These are phyloP conservation scores for Fusarium nisikadoi DNA, from an alignment of 2,329 filamentous ascomycete species.

Conservation along the genomic window DNA sequence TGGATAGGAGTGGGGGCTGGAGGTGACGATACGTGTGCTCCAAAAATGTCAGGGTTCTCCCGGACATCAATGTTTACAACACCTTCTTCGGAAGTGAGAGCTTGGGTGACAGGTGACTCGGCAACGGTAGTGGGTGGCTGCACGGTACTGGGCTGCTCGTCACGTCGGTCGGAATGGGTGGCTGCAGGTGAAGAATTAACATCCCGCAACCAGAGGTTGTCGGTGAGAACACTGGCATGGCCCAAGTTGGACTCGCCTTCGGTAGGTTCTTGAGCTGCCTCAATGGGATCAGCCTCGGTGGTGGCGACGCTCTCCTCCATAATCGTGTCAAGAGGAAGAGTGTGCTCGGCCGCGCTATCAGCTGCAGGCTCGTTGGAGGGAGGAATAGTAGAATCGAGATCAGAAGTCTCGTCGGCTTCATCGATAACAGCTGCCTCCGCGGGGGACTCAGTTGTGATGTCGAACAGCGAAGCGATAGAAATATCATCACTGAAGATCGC, in stretches of 20 bases:
- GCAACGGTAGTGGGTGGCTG: not conserved
- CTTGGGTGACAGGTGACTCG: not conserved
- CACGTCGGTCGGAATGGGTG: not conserved
- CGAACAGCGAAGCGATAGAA: conserved; percentile 16
- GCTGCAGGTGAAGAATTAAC: not conserved
- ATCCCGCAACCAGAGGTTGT: not conserved
- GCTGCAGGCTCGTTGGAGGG: not conserved
- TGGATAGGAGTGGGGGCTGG: conserved; percentile 36
- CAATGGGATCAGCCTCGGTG: not conserved
- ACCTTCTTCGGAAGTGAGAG: conserved; percentile 27
- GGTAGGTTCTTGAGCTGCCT: not conserved
- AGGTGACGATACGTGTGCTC: conserved; percentile 29
- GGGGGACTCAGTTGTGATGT: not conserved
- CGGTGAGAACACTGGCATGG: not conserved
- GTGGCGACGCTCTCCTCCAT: not conserved
- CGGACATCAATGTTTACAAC: conserved; percentile 51
- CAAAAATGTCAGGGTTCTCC: conserved; percentile 51
- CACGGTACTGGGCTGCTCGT: not conserved
- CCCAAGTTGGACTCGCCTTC: not conserved
- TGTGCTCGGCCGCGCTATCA: not conserved
- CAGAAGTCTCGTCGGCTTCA: not conserved
- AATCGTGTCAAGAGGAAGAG: not conserved
- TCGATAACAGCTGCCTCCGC: not conserved
- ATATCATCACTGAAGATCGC: conserved; percentile 29
- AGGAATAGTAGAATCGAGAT: not conserved